A percentile compares a stretch with the other conserved stretches of the same genome.
These are phyloP conservation scores for Penicillium dipodomyicola DNA, from an alignment of 495 filamentous ascomycete species.

Conservation along the genomic window DNA sequence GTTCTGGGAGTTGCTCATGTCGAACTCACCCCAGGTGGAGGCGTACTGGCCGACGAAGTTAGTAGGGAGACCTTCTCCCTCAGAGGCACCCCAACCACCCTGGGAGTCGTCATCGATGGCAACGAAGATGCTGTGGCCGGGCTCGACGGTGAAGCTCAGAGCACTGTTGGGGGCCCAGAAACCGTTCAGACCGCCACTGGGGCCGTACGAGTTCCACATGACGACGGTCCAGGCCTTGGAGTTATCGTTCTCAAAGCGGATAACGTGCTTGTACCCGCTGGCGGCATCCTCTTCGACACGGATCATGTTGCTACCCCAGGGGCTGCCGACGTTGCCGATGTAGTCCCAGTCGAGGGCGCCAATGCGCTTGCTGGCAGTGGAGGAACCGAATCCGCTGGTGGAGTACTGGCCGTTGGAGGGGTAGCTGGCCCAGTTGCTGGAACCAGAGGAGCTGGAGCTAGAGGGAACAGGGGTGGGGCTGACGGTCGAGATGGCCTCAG, in stretches of 20 bases:
- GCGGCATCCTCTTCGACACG: slow-evolving; percentile 36
- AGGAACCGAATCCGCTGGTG: slow-evolving; percentile 32
- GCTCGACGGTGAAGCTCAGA: slow-evolving; percentile 40
- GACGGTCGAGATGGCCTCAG: slow-evolving; percentile 15
- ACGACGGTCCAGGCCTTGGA: slow-evolving; percentile 39
- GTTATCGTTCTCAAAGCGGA: slow-evolving; percentile 44
- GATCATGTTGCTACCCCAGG: slow-evolving; percentile 56
- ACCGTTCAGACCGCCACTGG: slow-evolving; percentile 36
- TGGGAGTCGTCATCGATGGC: slow-evolving; percentile 48
- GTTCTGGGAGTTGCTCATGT: slow-evolving; percentile 51
- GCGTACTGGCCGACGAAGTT: slow-evolving; percentile 36
- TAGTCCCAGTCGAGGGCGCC: slow-evolving; percentile 28
- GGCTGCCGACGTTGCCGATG: slow-evolving; percentile 47
- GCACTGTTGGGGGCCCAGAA: slow-evolving; percentile 42
- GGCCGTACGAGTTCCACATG: slow-evolving; percentile 55
- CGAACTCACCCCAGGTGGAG: slow-evolving; percentile 55
- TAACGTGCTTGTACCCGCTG: slow-evolving; percentile 45
- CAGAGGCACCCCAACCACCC: slow-evolving; percentile 39
- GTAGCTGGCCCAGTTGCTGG: slow-evolving; percentile 28
- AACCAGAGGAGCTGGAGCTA: slow-evolving; percentile 16
- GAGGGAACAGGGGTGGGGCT: slow-evolving; percentile 15
- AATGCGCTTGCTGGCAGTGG: slow-evolving; percentile 18
- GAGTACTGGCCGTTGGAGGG: slow-evolving; percentile 28
- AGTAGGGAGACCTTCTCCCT: slow-evolving; percentile 31
- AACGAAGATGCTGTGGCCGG: slow-evolving; percentile 42